Base-by-base conservation (phyloP, 768 basidiomycete species). In the Pleurotus giganteus region DNA sequence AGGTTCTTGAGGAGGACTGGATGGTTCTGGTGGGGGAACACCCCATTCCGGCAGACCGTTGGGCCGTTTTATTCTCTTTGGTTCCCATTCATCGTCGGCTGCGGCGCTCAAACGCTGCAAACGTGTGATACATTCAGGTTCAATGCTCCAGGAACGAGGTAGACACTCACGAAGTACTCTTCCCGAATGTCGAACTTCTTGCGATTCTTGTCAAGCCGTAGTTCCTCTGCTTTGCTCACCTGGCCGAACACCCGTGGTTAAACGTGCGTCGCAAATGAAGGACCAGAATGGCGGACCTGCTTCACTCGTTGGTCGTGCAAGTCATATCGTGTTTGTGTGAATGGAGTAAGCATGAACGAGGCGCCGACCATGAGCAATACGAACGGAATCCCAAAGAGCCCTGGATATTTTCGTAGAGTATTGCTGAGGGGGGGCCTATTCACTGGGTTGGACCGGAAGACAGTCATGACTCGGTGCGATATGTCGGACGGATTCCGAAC, bases 1-100 rank as follows among this genome's bases (percentile, higher is more conserved):
- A 13, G 50, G 46, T 21, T 53, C 28, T 28, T 46, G 29, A 27
- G 47, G 31, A 17, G 49, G n/a, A 17, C 46, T 43, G 29, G 74
- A 70, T 12, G 82, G 78, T 64, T 82, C 82, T 2, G 81, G 72
- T 2, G 91, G 90, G 17, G 89, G 82, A 21, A 91, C 85, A 53
- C 94, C 95, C 95, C 93, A 96, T 66, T 96, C 94, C 1, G 92
- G 91, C n/a, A 92, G 71, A 15, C 94, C 95, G 34, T 84, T 83
- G 3, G 94, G 91, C 37, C 95, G 77, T 27, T 79, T 77, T 29
- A 97, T 91, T 34, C 95, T 77, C 62, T 89, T 89, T 43, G 86
- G 86, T 60, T 98, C 95, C 88, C 91, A 96, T 2, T 91, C 83
- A 55, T 88, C 82, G 49, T 85, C 80, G 3, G 78, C 71, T 27